Evolutionary conservation across 306 rosid genomes (phyloP), one percentile per base, ranked within the genome.

Genomic region (Vigna trinervia): DNA sequence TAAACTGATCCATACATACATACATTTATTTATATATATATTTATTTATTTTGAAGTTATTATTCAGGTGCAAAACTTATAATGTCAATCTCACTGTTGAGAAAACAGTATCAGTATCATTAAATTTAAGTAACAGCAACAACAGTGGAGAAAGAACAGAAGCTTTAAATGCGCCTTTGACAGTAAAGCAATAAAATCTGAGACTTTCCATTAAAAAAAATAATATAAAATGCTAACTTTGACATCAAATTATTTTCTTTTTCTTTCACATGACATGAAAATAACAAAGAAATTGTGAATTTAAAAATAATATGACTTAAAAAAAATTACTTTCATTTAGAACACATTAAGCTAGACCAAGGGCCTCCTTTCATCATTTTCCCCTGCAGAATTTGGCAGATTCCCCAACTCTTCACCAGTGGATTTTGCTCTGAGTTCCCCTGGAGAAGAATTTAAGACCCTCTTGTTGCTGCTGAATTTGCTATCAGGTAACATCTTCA

Each of bases 401-500:
- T 12, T 45, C 39, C 74, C 84, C 39, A 87, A 51, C 43, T 74
- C 85, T 51, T 84, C 86, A 41, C 2, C 22, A 71, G 39, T 72
- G 19, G 85, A 74, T 60, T 74, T 86, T 75, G 87, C 77, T 53
- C 1, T 50, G 19, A 23, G 81, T 61, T 28, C 30, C 46, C 3
- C 73, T 2, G 87, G 1, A 60, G 85, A 75, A 60, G 84, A 62
- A 19, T 20, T 68, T 36, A 71, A 69, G 51, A 78, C 79, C 87
- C 74, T 80, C 23, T 56, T 74, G 71, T n/a, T 70, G 45, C 17
- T 69, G 43, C 15, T 67, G 41, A 85, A 41, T 73, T 84, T 87
- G 74, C 78, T 83, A 0, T 91, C 94, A 45, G 98, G 98, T 32
- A 91, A 65, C 86, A 94, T 90, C 92, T 91, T 90, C 91, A 94